Base-by-base conservation (phyloP, 2,329 filamentous ascomycete genomes). In the Pyricularia grisea region DNA sequence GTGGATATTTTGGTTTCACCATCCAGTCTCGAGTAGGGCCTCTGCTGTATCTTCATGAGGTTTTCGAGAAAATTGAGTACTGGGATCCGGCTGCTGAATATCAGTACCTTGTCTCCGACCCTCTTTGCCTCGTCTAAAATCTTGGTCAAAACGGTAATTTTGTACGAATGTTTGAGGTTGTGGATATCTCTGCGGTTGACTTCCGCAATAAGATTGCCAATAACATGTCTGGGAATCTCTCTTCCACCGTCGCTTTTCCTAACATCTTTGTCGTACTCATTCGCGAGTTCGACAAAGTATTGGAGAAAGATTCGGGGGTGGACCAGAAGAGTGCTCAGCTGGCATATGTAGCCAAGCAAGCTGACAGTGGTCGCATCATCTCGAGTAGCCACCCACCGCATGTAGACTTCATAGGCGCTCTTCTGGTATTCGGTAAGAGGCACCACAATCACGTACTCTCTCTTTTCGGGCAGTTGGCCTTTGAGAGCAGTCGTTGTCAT, bases 371-470 rank as follows among this genome's bases (percentile, higher is more conserved):
- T 63, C 28, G 25, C 60, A 63, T 63, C 23, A 17, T 17, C 14
- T 28, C 60, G 60, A 63, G 25, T 63, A 17, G 60, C 23, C 3
- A 28, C 60, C 60, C 60, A 63, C 27, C 60, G 67, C 23, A 86
- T 74, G 71, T 83, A 87, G 5, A 75, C 70, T 42, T 79, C 72
- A 76, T 97, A 97, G 0, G 89, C 83, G 2, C 80, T 74, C 63
- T 77, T 79, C 77, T 97, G 94, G 1, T 91, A 66, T 0, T 80
- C 73, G 0, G 91, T 92, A 12, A 95, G 80, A 7, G 90, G 87
- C 6, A 97, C 81, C 3, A 85, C 91, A 68, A 97, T 85, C 33
- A 96, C 86, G 74, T 94, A 97, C 75, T 97, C 94, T 9, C 85
- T 86, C 76, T 97, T 97, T 0, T 82, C 80, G 2, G 91, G 92